Percentiles rank a stretch among this genome's conserved stretches.
phyloP scores from a whole-genome alignment of 169 alveolate genomes.

The Plasmodium malariae region DNA sequence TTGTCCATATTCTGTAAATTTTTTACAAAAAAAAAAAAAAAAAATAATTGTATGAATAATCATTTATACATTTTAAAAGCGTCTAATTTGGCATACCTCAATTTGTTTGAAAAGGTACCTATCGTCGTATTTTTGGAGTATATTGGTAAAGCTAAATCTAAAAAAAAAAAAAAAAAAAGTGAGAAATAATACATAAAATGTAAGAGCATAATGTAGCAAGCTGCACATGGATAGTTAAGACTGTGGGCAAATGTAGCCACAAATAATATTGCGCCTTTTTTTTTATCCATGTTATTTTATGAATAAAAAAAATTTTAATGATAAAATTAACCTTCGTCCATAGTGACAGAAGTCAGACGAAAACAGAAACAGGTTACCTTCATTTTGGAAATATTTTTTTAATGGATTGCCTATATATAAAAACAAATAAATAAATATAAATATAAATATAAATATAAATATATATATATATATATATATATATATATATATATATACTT shows the following conservation, averaged over 20 bases:
- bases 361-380: constrained; percentile 87
- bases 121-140: constrained; percentile 50
- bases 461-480: constrained; percentile 67
- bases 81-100: constrained; percentile 19
- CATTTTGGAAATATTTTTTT: constrained; percentile 87
- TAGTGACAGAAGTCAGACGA: constrained; percentile 96
- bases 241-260: not conserved
- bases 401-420: constrained; percentile 84
- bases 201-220: not conserved
- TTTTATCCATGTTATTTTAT: not conserved
- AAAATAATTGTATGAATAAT: not conserved
- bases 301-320: not conserved
- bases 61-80: not conserved
- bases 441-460: constrained; percentile 90
- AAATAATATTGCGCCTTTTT: not conserved
- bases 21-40: not conserved
- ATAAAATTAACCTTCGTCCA: constrained; percentile 88
- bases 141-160: constrained; percentile 66
- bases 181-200: no score
- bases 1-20: constrained; percentile 63
- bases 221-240: not conserved
- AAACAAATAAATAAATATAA: constrained; percentile 83
- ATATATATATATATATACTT: constrained; percentile 13
- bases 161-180: not conserved
- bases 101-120: constrained; percentile 36